Evolutionary conservation across 139 green algal genomes (phyloP), one percentile per base, ranked within the genome.

Genomic region (Micromonas pusilla): DNA sequence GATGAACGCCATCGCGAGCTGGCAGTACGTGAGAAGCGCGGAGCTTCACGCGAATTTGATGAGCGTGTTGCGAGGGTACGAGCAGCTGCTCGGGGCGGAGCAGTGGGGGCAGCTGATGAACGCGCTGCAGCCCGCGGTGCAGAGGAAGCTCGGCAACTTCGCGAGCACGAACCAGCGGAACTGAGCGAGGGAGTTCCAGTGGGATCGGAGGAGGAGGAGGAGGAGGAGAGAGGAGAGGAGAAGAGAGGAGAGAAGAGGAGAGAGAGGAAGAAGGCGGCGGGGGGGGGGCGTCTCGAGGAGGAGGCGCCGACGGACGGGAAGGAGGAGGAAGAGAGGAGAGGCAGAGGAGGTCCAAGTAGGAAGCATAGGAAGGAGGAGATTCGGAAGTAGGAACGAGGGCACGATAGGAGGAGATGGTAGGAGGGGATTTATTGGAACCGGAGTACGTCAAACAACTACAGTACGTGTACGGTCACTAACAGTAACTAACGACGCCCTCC

Each of bases 1-100:
- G 25, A 88, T 84, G 45, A 83, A 89, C 63, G 86, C 89, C 0
- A 80, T 95, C 2, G 85, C 83, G 1, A 91, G 86, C 21, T 97
- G 92, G 92, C 82, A 82, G 0, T 38, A 79, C 36, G 77, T 93
- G 30, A 60, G 37, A 4, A 86, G 83, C 36, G 84, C 90, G 57
- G 86, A 71, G 19, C 77, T 96, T 52, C 72, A 68, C 9, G 78
- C 86, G 23, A 83, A 88, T 32, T 81, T 94, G 63, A 63, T 77
- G 0, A 65, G 87, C 39, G 53, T 93, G 25, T 72, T 94, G 85
- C 79, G 85, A 36, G 76, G 79, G 33, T 62, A 64, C 16, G 31
- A 78, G 70, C 33, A 78, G 31, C 30, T 67, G 21, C n/a, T 80
- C 52, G 64, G 60, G 4, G 53, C 62, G 38, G 37, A 80, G 1